Conservation (phyloP, 306 rosid genomes). For the Mimosa pudica region DNA sequence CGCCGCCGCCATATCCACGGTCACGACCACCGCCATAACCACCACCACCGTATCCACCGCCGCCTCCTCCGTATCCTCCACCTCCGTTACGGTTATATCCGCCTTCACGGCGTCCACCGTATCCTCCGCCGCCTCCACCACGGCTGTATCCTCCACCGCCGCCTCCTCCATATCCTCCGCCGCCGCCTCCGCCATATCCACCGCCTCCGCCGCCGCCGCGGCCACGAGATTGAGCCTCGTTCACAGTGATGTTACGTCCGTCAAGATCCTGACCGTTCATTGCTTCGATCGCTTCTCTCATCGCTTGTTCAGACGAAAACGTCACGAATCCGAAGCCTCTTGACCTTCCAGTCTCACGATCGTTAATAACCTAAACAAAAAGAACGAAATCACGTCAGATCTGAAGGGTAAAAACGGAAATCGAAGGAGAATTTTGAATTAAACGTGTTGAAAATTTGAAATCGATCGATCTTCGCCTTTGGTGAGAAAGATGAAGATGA, state of each 20-base stretch:
- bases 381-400: slow-evolving; percentile 13
- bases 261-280: slow-evolving; percentile 90
- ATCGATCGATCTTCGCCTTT: slow-evolving; percentile 94
- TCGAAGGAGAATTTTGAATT: too few relatives aligned
- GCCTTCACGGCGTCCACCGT: slow-evolving; percentile 40
- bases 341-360: slow-evolving; percentile 93
- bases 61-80: slow-evolving; percentile 43
- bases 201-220: slow-evolving; percentile 43
- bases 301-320: slow-evolving; percentile 65
- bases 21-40: slow-evolving; percentile 53
- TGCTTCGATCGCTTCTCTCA: slow-evolving; percentile 82
- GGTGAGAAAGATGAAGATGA: slow-evolving; percentile 70
- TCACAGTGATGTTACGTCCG: slow-evolving; percentile 90
- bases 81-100: slow-evolving; percentile 35
- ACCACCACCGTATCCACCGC: slow-evolving; percentile 37
- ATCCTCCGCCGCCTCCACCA: slow-evolving; percentile 41
- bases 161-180: slow-evolving; percentile 37
- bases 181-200: slow-evolving; percentile 33
- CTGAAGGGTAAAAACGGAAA: background rate
- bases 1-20: slow-evolving; percentile 20
- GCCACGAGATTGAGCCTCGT: slow-evolving; percentile 89
- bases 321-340: slow-evolving; percentile 96
- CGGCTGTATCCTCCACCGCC: slow-evolving; percentile 23
- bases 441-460: background rate
- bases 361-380: slow-evolving; percentile 66